These are phyloP conservation scores for Ilex paraguariensis DNA, from an alignment of 305 asterid species.

Conservation along the genomic window DNA sequence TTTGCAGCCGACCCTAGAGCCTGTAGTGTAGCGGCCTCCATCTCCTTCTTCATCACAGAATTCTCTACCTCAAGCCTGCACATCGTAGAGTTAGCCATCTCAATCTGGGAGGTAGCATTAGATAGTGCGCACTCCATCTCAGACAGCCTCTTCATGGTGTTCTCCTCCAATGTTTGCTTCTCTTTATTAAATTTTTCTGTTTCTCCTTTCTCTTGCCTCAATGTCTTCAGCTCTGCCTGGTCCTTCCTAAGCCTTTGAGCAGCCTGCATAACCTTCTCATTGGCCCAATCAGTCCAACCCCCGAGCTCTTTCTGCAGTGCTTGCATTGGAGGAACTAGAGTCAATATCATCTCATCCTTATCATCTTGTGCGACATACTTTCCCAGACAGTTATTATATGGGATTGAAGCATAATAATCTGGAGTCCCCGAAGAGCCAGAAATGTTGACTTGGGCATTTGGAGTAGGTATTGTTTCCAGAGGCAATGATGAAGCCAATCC, in stretches of 20 bases:
- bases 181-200: constrained; percentile 47
- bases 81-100: constrained; percentile 30
- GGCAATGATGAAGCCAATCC: constrained; percentile 17
- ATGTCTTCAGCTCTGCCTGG: constrained; percentile 50
- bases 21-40: constrained; percentile 36
- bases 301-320: constrained; percentile 44
- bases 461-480: constrained; percentile 16
- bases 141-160: constrained; percentile 36
- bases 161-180: constrained; percentile 51
- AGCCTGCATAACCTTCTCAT: constrained; percentile 68
- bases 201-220: constrained; percentile 67
- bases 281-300: constrained; percentile 69
- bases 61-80: constrained; percentile 46
- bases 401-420: constrained; percentile 40
- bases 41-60: constrained; percentile 26
- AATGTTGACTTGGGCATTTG: constrained; percentile 16
- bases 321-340: constrained; percentile 32
- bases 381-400: constrained; percentile 44
- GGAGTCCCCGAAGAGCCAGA: constrained; percentile 21
- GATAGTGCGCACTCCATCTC: constrained; percentile 60
- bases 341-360: constrained; percentile 40
- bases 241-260: constrained; percentile 62
- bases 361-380: constrained; percentile 44
- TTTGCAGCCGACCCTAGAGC: constrained; percentile 22
- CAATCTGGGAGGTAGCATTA: constrained; percentile 39